Conservation (phyloP, 1,284 basidiomycete species). For the Cryptococcus floricola region DNA sequence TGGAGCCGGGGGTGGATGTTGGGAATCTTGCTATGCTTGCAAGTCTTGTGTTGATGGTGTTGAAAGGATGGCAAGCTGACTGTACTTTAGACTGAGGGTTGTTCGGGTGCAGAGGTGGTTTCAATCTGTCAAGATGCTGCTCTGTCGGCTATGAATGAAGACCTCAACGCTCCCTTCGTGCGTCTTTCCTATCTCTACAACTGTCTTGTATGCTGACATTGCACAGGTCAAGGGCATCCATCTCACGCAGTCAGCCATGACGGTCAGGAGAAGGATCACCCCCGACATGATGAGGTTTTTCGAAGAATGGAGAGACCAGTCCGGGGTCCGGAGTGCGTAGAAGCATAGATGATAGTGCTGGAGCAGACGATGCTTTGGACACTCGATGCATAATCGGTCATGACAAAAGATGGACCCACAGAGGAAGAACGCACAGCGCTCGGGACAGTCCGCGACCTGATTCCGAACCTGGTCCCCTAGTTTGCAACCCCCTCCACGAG, state of each 20-base stretch:
- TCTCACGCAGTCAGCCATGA: slow-evolving; percentile 69
- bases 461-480: no score
- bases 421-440: no score
- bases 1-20: slow-evolving; percentile 67
- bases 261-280: slow-evolving; percentile 79
- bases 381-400: no score
- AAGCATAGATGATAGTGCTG: not conserved
- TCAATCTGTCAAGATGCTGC: slow-evolving; percentile 96
- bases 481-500: no score
- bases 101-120: slow-evolving; percentile 91
- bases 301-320: slow-evolving; percentile 57
- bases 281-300: slow-evolving; percentile 70
- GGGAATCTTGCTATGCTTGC: slow-evolving; percentile 70
- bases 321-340: slow-evolving; percentile 44
- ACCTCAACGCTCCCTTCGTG: slow-evolving; percentile 73
- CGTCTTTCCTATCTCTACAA: slow-evolving; percentile 34
- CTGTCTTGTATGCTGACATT: not conserved
- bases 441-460: no score
- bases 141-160: slow-evolving; percentile 77
- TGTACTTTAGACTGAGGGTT: slow-evolving; percentile 72
- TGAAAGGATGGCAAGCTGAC: not conserved
- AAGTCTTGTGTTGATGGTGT: slow-evolving; percentile 28
- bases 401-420: no score
- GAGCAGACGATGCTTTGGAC: no score
- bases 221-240: slow-evolving; percentile 68